Conservation (phyloP, 2,329 filamentous ascomycete genomes). For the Ophiostoma ulmi region DNA sequence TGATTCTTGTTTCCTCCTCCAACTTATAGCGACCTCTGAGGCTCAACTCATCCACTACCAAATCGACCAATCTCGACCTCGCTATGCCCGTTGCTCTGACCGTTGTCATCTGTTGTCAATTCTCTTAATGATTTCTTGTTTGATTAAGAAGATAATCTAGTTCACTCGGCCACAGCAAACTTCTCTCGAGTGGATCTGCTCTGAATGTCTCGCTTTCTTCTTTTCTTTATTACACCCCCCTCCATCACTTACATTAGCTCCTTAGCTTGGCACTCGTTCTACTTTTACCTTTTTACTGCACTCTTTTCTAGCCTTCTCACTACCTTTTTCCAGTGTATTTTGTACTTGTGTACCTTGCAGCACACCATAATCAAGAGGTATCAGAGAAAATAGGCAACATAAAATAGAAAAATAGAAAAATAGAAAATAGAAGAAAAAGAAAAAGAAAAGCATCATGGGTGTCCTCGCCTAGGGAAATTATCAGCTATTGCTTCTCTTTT, state of each 20-base stretch:
- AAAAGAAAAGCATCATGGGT: neutral
- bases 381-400: neutral
- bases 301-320: too few species aligned
- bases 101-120: neutral
- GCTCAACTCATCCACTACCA: neutral
- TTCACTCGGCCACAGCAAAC: slow-evolving; percentile 6
- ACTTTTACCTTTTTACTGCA: neutral
- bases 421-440: neutral
- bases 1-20: neutral
- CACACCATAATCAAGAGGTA: neutral
- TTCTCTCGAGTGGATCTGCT: neutral
- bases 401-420: neutral
- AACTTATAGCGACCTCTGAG: neutral
- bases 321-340: neutral
- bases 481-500: neutral
- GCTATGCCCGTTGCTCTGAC: neutral
- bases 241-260: neutral
- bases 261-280: too few species aligned
- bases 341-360: slow-evolving; percentile 6
- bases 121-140: neutral
- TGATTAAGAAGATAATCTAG: neutral
- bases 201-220: too few species aligned
- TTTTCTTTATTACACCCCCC: neutral
- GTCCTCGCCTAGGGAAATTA: neutral
- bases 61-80: slow-evolving; percentile 10